Evolutionary conservation across 2,329 filamentous ascomycete species (phyloP).

Genomic region (Epichloe brachyelytri): DNA sequence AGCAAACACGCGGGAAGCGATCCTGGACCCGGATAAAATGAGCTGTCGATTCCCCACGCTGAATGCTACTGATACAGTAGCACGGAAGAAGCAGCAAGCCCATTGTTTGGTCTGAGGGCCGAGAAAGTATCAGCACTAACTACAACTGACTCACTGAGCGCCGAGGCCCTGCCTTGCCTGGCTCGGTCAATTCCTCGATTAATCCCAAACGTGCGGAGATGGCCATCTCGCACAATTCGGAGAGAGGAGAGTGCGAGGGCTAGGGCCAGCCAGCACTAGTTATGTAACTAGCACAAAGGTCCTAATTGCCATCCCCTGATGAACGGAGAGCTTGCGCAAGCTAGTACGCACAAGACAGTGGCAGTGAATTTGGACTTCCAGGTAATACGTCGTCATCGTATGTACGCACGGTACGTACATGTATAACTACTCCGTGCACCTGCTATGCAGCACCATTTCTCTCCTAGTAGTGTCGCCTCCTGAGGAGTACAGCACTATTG

Average conservation of each 20-base stretch:
- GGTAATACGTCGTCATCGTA: too few species aligned
- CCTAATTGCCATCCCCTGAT: neutral
- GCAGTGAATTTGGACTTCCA: too few species aligned
- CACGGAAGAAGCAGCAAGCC: too few species aligned
- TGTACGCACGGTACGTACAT: too few species aligned
- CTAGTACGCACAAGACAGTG: too few species aligned
- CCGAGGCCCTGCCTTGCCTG: neutral
- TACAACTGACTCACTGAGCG: neutral
- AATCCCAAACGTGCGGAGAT: constrained; percentile 1
- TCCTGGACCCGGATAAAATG: neutral
- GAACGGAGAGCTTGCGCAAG: neutral
- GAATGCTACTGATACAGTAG: neutral
- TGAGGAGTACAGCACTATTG: too few species aligned
- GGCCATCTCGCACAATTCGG: neutral
- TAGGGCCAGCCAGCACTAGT: neutral
- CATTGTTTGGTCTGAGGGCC: too few species aligned
- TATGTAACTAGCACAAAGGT: neutral
- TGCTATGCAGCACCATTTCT: too few species aligned
- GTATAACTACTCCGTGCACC: too few species aligned
- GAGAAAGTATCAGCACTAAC: too few species aligned
- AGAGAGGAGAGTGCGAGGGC: too few species aligned
- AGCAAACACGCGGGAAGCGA: neutral
- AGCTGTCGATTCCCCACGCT: neutral
- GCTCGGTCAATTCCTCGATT: neutral
- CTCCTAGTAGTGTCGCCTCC: too few species aligned